Conservation (phyloP, 805 yeast species). For the Kluyveromyces aestuarii region DNA sequence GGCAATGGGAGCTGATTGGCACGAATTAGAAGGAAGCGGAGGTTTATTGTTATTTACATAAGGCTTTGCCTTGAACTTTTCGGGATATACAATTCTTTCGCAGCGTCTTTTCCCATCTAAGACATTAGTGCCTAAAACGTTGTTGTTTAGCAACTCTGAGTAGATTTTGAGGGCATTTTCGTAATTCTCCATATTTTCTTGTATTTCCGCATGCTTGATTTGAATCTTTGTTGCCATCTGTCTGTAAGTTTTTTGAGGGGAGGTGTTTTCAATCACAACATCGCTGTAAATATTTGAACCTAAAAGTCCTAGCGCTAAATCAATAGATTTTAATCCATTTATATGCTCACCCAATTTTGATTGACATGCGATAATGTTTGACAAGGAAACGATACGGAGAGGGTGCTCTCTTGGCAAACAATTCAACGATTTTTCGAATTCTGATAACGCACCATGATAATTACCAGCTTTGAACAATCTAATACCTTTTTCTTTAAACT, state of each 20-base stretch:
- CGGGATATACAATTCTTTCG: conserved; percentile 52
- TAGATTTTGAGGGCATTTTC: conserved; percentile 54
- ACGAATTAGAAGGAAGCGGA: too few relatives aligned
- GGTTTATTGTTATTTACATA: conserved; percentile 12
- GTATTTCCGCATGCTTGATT: conserved; percentile 69
- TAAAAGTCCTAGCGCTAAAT: conserved; percentile 25
- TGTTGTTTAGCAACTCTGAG: conserved; percentile 54
- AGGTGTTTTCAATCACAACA: conserved; percentile 29
- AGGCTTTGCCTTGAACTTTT: conserved; percentile 23
- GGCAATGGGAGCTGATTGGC: neutral
- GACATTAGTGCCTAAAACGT: conserved; percentile 50
- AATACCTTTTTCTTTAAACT: conserved; percentile 47
- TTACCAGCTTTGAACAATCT: conserved; percentile 74
- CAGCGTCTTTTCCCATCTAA: conserved; percentile 84
- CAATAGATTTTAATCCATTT: conserved; percentile 23
- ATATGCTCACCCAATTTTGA: conserved; percentile 63
- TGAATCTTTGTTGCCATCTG: conserved; percentile 69
- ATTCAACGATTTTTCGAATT: conserved; percentile 48
- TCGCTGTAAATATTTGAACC: conserved; percentile 35
- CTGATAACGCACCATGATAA: conserved; percentile 52
- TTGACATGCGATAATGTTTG: conserved; percentile 65
- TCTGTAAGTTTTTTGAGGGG: conserved; percentile 27
- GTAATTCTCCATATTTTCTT: conserved; percentile 70
- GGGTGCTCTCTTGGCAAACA: conserved; percentile 58
- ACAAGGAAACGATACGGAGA: conserved; percentile 53